Evolutionary conservation across 805 yeast species (phyloP).

Genomic region (Citeromyces matritensis): DNA sequence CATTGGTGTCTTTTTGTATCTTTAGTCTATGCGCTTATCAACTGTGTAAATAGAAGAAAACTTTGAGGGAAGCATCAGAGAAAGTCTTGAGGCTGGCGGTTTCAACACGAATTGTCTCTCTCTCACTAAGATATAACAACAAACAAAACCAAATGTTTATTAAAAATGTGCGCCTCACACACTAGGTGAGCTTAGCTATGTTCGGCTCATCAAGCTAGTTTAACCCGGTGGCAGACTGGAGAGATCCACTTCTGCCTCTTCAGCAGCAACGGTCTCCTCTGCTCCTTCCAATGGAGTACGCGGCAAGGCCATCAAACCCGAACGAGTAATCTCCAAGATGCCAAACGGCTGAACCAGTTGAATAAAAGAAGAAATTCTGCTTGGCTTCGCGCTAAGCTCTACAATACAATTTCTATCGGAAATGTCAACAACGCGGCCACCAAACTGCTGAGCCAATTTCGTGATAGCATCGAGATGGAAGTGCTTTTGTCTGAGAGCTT

Average conservation of each 20-base stretch:
- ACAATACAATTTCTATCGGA: constrained; percentile 89
- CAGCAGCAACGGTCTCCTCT: constrained; percentile 30
- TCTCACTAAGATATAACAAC: no score
- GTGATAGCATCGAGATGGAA: constrained; percentile 76
- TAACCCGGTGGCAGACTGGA: constrained; percentile 93
- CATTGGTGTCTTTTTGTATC: no score
- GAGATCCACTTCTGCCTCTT: constrained; percentile 67
- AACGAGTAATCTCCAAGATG: constrained; percentile 87
- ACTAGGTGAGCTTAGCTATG: no score
- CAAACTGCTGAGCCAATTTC: constrained; percentile 70
- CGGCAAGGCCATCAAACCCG: constrained; percentile 98
- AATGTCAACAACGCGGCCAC: constrained; percentile 86
- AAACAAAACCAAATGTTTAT: no score
- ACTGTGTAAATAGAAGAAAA: no score
- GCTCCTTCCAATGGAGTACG: constrained; percentile 71
- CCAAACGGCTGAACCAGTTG: constrained; percentile 92
- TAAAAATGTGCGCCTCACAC: no score
- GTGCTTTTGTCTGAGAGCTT: constrained; percentile 89
- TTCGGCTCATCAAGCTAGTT: no score
- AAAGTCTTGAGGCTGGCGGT: no score
- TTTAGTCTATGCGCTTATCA: no score
- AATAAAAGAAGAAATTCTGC: constrained; percentile 74
- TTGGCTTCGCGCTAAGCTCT: constrained; percentile 89
- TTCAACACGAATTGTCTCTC: no score
- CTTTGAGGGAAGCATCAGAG: no score